Evolutionary conservation across 2,329 filamentous ascomycete genomes (phyloP).

Genomic region (Rhytidhysteron rufulum): DNA sequence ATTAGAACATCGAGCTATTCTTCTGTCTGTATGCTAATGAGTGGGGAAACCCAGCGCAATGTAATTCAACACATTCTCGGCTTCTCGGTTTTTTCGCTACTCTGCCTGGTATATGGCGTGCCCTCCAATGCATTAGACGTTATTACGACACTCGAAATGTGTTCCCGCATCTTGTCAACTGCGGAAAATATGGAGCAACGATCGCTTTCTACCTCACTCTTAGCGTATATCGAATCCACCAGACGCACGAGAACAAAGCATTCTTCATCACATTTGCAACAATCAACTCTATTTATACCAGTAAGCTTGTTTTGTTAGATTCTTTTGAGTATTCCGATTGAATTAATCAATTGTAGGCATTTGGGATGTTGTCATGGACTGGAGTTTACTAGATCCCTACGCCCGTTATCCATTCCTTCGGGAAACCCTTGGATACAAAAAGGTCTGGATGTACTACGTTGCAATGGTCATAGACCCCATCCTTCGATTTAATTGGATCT

Average conservation of each 20-base stretch:
- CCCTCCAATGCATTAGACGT: conserved; percentile 84
- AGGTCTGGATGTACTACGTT: conserved; percentile 76
- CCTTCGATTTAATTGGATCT: conserved; percentile 89
- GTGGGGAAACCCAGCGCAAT: conserved; percentile 71
- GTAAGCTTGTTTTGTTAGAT: too few relatives aligned
- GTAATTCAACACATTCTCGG: conserved; percentile 82
- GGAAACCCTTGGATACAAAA: conserved; percentile 74
- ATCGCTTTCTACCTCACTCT: conserved; percentile 75
- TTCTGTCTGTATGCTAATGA: conserved; percentile 68
- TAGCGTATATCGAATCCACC: conserved; percentile 77
- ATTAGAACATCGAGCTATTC: conserved; percentile 77
- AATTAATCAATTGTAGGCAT: conserved; percentile 60
- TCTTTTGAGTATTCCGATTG: too few relatives aligned
- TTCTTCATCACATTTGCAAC: conserved; percentile 76
- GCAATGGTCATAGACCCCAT: conserved; percentile 82
- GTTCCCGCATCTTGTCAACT: conserved; percentile 91
- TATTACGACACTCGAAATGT: conserved; percentile 81
- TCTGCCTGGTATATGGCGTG: conserved; percentile 84
- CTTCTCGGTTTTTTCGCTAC: conserved; percentile 80
- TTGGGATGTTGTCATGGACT: conserved; percentile 97
- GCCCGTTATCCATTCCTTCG: conserved; percentile 61
- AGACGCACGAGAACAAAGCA: conserved; percentile 55
- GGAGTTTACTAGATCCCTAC: conserved; percentile 79
- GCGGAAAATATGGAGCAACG: conserved; percentile 83
- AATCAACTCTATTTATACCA: conserved; percentile 80